Evolutionary conservation across 306 rosid genomes (phyloP).

Genomic region (Quercus variabilis): DNA sequence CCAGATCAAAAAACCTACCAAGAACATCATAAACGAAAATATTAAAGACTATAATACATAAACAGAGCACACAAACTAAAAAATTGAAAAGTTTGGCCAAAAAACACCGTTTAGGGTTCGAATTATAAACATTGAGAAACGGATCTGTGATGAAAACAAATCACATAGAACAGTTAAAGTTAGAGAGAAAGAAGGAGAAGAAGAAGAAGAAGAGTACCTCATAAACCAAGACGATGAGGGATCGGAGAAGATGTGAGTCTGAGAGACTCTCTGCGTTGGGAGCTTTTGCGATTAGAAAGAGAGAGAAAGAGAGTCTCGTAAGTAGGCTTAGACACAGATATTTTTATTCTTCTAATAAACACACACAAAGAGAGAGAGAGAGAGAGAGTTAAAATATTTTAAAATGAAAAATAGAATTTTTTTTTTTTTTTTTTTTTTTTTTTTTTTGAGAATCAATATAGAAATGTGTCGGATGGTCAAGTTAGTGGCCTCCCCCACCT

Average conservation of each 20-base stretch:
- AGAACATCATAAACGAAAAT: not conserved
- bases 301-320: not conserved
- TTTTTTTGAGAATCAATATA: no score
- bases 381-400: no score
- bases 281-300: constrained; percentile 9
- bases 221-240: constrained; percentile 91
- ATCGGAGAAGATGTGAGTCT: constrained; percentile 68
- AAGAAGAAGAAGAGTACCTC: constrained; percentile 46
- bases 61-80: not conserved
- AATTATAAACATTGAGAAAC: not conserved
- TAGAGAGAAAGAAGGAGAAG: not conserved
- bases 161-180: not conserved
- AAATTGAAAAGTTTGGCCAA: not conserved
- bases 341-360: not conserved
- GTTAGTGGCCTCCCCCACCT: no score
- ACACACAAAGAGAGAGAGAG: no score
- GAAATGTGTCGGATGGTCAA: no score
- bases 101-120: not conserved
- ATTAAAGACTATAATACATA: not conserved
- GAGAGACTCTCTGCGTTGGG: constrained; percentile 30
- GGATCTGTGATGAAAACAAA: constrained; percentile 29
- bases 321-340: constrained; percentile 9
- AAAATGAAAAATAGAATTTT: no score
- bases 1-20: not conserved
- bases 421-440: no score